These are phyloP conservation scores for Tirmania nivea DNA, from an alignment of 495 filamentous ascomycete genomes.

Conservation along the genomic window DNA sequence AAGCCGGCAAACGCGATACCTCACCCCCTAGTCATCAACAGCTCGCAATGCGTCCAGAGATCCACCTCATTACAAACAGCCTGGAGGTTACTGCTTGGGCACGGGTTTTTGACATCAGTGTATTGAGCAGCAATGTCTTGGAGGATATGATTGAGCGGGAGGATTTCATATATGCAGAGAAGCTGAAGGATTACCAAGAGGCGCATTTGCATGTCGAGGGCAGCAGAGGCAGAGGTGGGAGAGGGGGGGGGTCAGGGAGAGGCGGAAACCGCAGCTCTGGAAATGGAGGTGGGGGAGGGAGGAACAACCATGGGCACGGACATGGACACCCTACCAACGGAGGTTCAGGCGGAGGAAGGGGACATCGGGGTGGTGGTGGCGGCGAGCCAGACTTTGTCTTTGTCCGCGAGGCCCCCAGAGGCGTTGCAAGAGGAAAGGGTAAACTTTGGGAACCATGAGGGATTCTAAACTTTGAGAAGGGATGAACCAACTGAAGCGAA, in stretches of 20 bases:
- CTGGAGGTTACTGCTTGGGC: constrained; percentile 33
- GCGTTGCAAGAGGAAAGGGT: constrained; percentile 15
- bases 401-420: constrained; percentile 10
- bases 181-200: constrained; percentile 8
- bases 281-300: constrained; percentile 3
- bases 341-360: constrained; percentile 3
- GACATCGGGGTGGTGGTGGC: neutral
- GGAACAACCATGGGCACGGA: neutral
- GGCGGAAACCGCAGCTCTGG: constrained; percentile 1
- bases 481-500: too few species aligned
- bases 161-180: constrained; percentile 10
- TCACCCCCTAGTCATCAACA: constrained; percentile 9
- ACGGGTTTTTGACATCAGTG: constrained; percentile 36
- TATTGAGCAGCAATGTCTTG: constrained; percentile 26
- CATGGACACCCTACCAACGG: neutral
- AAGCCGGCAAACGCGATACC: constrained; percentile 20
- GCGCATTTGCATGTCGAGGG: neutral
- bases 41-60: constrained; percentile 23
- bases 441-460: constrained; percentile 17
- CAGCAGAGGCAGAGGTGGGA: neutral
- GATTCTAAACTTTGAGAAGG: too few species aligned
- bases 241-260: constrained; percentile 2
- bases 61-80: constrained; percentile 37
- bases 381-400: constrained; percentile 4
- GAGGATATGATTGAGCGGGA: constrained; percentile 8